Conservation (phyloP, 2,329 filamentous ascomycete genomes). For the Neoascochyta sp. region DNA sequence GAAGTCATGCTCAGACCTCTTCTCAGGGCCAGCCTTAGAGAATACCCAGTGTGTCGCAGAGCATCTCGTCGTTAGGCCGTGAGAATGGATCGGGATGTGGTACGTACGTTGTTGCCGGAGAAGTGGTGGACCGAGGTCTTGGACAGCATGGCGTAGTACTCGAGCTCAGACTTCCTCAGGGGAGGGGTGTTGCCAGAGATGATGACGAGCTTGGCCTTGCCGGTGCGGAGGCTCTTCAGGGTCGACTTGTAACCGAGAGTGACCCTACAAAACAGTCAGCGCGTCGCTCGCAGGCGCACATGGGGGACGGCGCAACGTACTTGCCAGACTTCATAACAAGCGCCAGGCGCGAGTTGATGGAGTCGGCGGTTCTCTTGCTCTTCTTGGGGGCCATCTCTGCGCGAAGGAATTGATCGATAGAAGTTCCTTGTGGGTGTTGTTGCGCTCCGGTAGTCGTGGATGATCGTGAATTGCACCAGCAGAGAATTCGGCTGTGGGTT, state of each 20-base stretch:
- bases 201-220: slow-evolving; percentile 98
- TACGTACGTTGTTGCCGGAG: slow-evolving; percentile 96
- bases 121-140: slow-evolving; percentile 98
- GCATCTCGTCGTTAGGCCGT: slow-evolving; percentile 40
- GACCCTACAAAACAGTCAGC: slow-evolving; percentile 53
- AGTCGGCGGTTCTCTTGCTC: slow-evolving; percentile 78
- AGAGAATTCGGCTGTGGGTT: too few relatives aligned
- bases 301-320: slow-evolving; percentile 22
- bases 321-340: slow-evolving; percentile 69
- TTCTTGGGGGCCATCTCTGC: slow-evolving; percentile 70
- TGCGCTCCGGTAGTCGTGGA: slow-evolving; percentile 31
- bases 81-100: slow-evolving; percentile 24
- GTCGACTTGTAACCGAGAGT: slow-evolving; percentile 86
- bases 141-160: slow-evolving; percentile 65
- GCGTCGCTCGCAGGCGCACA: slow-evolving; percentile 3
- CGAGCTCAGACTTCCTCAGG: slow-evolving; percentile 94
- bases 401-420: slow-evolving; percentile 31
- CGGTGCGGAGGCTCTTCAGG: slow-evolving; percentile 81
- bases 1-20: slow-evolving; percentile 80
- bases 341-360: slow-evolving; percentile 65
- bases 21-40: slow-evolving; percentile 70
- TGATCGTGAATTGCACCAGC: too few relatives aligned
- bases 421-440: slow-evolving; percentile 31
- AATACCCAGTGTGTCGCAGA: slow-evolving; percentile 19
- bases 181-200: slow-evolving; percentile 94